A percentile compares a stretch with the other conserved stretches of the same genome.
Evolutionary conservation across 495 filamentous ascomycete species (phyloP).

Genomic region (Elasticomyces elasticus): DNA sequence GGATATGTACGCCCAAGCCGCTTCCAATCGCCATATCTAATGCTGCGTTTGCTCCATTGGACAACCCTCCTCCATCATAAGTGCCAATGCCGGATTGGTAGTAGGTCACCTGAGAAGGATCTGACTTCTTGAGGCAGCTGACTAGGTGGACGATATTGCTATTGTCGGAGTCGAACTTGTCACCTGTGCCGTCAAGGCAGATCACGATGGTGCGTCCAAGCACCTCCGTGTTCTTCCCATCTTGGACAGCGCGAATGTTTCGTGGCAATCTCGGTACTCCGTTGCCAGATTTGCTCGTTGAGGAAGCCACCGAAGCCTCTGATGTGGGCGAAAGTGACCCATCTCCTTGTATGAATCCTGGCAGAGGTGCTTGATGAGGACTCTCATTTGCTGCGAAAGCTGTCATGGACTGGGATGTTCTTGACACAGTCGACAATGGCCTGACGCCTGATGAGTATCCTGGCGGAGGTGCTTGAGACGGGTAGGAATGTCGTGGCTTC

Average conservation of each 20-base stretch:
- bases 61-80: slow-evolving; percentile 31
- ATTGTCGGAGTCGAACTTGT: slow-evolving; percentile 35
- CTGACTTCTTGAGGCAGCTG: slow-evolving; percentile 34
- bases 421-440: neutral
- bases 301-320: neutral
- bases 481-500: neutral
- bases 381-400: neutral
- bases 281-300: neutral
- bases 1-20: slow-evolving; percentile 31
- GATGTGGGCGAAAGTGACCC: neutral
- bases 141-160: slow-evolving; percentile 37
- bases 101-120: slow-evolving; percentile 31
- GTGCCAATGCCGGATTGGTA: slow-evolving; percentile 38
- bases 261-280: slow-evolving; percentile 15
- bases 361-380: neutral
- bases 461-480: neutral
- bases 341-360: neutral
- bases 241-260: slow-evolving; percentile 26
- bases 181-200: slow-evolving; percentile 36
- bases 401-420: neutral
- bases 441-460: neutral
- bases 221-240: slow-evolving; percentile 14
- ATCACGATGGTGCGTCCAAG: slow-evolving; percentile 30
- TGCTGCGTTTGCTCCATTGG: slow-evolving; percentile 14
- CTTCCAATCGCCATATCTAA: slow-evolving; percentile 15